A percentile compares a stretch with the other conserved stretches of the same genome.
These are phyloP conservation scores for Phialophora chinensis DNA, from an alignment of 2,329 filamentous ascomycete species.

Conservation along the genomic window DNA sequence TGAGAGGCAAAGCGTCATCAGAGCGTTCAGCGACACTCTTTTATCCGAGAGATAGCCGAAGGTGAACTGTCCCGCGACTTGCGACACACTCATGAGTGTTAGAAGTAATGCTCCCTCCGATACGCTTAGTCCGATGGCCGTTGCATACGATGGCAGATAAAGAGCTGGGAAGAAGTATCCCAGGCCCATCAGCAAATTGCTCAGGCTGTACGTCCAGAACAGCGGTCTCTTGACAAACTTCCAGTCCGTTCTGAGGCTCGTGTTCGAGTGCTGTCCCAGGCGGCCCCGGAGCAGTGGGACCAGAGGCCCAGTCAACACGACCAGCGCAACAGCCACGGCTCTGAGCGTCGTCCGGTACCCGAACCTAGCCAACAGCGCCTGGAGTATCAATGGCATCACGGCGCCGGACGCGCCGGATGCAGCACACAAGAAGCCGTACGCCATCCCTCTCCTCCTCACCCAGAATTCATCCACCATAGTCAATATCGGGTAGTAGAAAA, in stretches of 20 bases:
- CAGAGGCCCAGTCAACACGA: slow-evolving; percentile 47
- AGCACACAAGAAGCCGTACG: slow-evolving; percentile 37
- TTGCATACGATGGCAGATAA: slow-evolving; percentile 49
- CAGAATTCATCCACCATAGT: slow-evolving; percentile 52
- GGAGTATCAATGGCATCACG: slow-evolving; percentile 53
- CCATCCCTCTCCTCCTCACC: slow-evolving; percentile 47
- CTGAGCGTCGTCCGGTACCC: slow-evolving; percentile 53
- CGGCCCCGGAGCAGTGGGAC: slow-evolving; percentile 49
- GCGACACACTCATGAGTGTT: slow-evolving; percentile 35
- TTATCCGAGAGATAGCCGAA: slow-evolving; percentile 50
- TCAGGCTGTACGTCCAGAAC: slow-evolving; percentile 56
- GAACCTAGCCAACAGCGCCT: slow-evolving; percentile 50
- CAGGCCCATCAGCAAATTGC: slow-evolving; percentile 48
- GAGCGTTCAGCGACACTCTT: slow-evolving; percentile 47
- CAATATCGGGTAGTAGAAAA: slow-evolving; percentile 48
- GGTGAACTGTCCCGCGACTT: slow-evolving; percentile 33
- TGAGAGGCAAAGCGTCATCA: slow-evolving; percentile 50
- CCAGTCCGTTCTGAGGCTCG: slow-evolving; percentile 43
- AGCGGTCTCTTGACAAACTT: slow-evolving; percentile 46
- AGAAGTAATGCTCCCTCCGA: slow-evolving; percentile 34
- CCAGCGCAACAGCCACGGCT: slow-evolving; percentile 50
- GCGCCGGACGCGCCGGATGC: slow-evolving; percentile 53
- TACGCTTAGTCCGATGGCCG: slow-evolving; percentile 24
- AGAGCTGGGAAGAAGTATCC: slow-evolving; percentile 49
- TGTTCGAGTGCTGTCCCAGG: slow-evolving; percentile 45